Percentiles rank a stretch among this genome's conserved stretches.
Conservation (phyloP, 345 rosid species). For the Pseudoturritis turrita region DNA sequence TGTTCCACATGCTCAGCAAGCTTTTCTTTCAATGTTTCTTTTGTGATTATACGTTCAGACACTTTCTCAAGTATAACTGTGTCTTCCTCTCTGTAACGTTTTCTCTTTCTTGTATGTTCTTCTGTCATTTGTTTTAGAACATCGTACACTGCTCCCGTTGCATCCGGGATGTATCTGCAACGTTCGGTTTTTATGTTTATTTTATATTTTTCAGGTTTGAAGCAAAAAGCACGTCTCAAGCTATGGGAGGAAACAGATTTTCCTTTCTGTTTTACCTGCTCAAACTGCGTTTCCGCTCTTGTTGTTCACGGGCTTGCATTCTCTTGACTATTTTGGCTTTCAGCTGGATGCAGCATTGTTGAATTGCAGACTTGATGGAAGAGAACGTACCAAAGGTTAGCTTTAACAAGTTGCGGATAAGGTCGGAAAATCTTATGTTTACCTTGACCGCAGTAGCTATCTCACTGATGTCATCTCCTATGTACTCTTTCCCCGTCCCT, state of each 20-base stretch:
- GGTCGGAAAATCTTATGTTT: not conserved
- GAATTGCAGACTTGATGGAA: conserved; percentile 68
- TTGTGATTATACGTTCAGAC: conserved; percentile 53
- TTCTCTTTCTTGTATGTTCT: conserved; percentile 50
- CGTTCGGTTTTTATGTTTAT: not conserved
- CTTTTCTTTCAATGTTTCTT: conserved; percentile 64
- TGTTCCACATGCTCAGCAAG: conserved; percentile 82
- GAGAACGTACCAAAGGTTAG: conserved; percentile 8
- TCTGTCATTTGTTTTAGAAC: conserved; percentile 72
- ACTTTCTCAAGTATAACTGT: conserved; percentile 55
- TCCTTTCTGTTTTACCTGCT: conserved; percentile 53
- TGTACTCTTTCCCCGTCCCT: conserved; percentile 95
- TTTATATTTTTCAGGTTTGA: not conserved
- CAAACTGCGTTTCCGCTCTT: conserved; percentile 83
- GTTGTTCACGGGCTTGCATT: conserved; percentile 88
- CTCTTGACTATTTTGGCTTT: conserved; percentile 79
- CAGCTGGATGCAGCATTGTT: conserved; percentile 95
- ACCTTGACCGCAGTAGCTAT: conserved; percentile 95
- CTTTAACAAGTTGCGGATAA: not conserved
- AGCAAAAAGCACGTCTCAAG: not conserved
- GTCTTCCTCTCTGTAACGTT: conserved; percentile 47
- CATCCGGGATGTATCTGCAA: conserved; percentile 85
- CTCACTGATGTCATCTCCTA: conserved; percentile 93
- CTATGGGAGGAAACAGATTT: not conserved
- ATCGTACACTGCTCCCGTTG: conserved; percentile 66